Percentiles rank a stretch among this genome's conserved stretches.
phyloP scores from a whole-genome alignment of 2,329 filamentous ascomycete species.

The Sphaerulina populicola region DNA sequence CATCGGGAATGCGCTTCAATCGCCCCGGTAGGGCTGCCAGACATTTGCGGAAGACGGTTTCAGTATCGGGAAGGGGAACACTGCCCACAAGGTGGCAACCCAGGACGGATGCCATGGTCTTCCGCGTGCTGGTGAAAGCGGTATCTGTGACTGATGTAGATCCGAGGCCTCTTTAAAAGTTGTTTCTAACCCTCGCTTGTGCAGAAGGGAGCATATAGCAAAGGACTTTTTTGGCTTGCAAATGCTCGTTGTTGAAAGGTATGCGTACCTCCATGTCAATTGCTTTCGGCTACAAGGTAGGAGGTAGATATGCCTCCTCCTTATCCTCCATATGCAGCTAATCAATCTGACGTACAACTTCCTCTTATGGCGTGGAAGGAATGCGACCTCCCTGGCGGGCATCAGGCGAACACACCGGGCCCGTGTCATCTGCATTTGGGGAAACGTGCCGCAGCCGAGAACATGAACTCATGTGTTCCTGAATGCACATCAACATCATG shows the following conservation, averaged over 20 bases:
- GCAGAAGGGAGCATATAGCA: neutral
- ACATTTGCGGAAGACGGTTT: slow-evolving; percentile 31
- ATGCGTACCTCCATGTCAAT: neutral
- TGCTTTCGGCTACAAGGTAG: neutral
- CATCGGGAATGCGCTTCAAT: slow-evolving; percentile 37
- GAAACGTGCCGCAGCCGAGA: too few species aligned
- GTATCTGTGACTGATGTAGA: neutral
- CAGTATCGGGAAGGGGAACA: slow-evolving; percentile 31
- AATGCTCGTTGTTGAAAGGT: neutral
- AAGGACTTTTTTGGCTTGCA: neutral
- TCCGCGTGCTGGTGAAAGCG: neutral
- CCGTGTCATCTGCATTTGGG: too few species aligned
- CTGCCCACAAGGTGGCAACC: slow-evolving; percentile 35
- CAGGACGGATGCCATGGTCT: slow-evolving; percentile 13
- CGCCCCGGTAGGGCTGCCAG: slow-evolving; percentile 29
- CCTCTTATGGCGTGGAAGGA: neutral
- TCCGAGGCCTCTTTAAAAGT: neutral
- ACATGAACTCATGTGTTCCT: too few species aligned
- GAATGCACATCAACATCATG: too few species aligned
- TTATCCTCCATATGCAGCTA: slow-evolving; percentile 4
- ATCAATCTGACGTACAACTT: neutral
- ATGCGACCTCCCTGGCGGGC: neutral
- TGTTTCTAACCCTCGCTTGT: neutral
- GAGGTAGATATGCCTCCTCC: neutral
- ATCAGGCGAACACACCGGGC: neutral